These are phyloP conservation scores for Albophoma yamanashiensis DNA, from an alignment of 2,329 filamentous ascomycete genomes.

Conservation along the genomic window DNA sequence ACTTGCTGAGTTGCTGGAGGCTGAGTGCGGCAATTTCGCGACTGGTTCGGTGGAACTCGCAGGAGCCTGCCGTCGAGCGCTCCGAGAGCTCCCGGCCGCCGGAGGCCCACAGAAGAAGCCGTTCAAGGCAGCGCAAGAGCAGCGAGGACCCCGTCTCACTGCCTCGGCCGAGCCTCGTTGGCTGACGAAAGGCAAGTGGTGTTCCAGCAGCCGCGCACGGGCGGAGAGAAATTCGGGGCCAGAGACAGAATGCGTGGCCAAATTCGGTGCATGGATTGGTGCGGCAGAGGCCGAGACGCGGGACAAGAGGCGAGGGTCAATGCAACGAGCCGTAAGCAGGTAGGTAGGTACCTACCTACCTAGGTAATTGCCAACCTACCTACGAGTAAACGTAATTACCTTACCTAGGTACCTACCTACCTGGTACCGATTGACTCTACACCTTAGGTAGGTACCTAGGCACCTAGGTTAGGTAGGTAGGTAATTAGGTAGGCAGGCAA, in stretches of 20 bases:
- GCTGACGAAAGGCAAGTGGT: too few species aligned
- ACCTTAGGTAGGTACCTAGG: too few species aligned
- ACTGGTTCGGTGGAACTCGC: neutral
- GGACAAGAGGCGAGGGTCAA: neutral
- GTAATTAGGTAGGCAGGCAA: too few species aligned
- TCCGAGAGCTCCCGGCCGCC: neutral
- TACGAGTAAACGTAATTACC: too few species aligned
- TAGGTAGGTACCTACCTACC: too few species aligned
- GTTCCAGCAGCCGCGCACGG: too few species aligned
- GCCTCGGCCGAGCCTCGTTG: neutral
- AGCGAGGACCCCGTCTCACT: neutral
- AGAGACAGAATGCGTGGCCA: too few species aligned
- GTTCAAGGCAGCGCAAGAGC: neutral
- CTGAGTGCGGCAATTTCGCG: neutral
- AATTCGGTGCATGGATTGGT: neutral
- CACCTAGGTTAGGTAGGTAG: too few species aligned
- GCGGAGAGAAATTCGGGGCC: too few species aligned
- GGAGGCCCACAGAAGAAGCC: neutral
- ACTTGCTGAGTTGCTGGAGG: neutral
- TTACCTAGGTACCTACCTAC: too few species aligned
- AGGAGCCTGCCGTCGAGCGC: neutral
- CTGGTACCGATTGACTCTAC: too few species aligned
- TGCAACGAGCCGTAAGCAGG: neutral
- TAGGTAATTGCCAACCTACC: too few species aligned
- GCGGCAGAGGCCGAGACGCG: neutral